Conservation (phyloP, 2,329 filamentous ascomycete species). For the Arthrinium phaeospermum region DNA sequence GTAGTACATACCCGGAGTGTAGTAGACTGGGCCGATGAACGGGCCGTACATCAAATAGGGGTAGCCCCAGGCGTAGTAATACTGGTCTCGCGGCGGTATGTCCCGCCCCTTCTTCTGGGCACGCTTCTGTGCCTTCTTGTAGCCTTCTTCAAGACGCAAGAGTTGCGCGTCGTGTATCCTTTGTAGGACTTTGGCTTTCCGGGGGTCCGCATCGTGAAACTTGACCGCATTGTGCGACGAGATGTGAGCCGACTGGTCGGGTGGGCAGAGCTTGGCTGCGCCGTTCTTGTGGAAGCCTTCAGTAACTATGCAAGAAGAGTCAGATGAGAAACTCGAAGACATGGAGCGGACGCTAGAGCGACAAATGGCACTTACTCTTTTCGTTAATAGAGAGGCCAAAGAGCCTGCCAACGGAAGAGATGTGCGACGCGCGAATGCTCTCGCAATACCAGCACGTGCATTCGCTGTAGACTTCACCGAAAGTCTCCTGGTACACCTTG, state of each 20-base stretch:
- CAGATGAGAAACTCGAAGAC: not conserved
- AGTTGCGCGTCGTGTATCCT: slow-evolving; percentile 41
- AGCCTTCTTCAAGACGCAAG: slow-evolving; percentile 56
- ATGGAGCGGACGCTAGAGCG: not conserved
- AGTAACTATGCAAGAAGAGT: slow-evolving; percentile 34
- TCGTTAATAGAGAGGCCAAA: slow-evolving; percentile 53
- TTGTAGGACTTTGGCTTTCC: slow-evolving; percentile 34
- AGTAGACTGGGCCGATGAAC: slow-evolving; percentile 48
- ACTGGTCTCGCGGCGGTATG: slow-evolving; percentile 54
- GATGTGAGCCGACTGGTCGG: slow-evolving; percentile 70
- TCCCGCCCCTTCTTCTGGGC: slow-evolving; percentile 56
- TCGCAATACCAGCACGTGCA: slow-evolving; percentile 90
- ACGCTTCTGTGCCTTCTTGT: slow-evolving; percentile 57
- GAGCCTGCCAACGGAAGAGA: slow-evolving; percentile 50
- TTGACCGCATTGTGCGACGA: slow-evolving; percentile 73
- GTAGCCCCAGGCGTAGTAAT: slow-evolving; percentile 60
- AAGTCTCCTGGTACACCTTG: slow-evolving; percentile 70
- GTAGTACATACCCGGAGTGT: slow-evolving; percentile 52
- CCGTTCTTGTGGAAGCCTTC: slow-evolving; percentile 57
- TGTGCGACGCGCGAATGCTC: slow-evolving; percentile 63
- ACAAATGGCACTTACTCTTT: slow-evolving; percentile 41
- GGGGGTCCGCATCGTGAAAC: slow-evolving; percentile 32
- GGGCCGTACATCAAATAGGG: slow-evolving; percentile 56
- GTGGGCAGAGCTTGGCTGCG: slow-evolving; percentile 54
- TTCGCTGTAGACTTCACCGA: slow-evolving; percentile 71